Evolutionary conservation across 1,139 yeast species (phyloP), one percentile per base, ranked within the genome.

Genomic region (Pichiaceae sp.): DNA sequence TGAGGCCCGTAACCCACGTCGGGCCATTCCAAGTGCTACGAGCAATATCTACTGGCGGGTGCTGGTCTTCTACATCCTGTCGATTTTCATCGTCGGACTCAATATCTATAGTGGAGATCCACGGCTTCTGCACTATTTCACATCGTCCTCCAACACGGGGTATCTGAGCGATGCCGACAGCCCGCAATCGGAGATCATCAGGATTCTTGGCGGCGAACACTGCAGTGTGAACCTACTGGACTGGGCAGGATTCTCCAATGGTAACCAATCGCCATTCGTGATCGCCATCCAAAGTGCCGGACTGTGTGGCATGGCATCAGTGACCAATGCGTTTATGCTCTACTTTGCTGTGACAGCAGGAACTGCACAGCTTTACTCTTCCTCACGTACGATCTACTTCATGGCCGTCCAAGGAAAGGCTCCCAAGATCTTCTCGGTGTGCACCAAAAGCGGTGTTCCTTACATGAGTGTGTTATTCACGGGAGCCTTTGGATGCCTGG

Each of bases 1-100:
- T 53, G 95, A 86, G 56, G 84, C 91, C 9, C 68, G 80, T 43
- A 81, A 83, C 48, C 95, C 95, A 1, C 68, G 95, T 43, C 75
- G 72, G 44, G 77, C 93, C 0, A 64, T 85, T 19, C 94, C 94
- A 2, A 71, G 78, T 12, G 94, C 94, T 0, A 80, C 94, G 1
- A 75, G 68, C 47, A 66, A 81, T 47, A 85, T 84, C 2, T 82
- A 80, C 49, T 77, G 82, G 69, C 68, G 95, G 52, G 72, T 85
- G 31, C 55, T 79, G 12, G 53, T 83, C 2, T 75, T 86, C 43
- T 84, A 85, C 54, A 58, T 83, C 38, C 57, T 84, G 25, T 75
- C 86, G 1, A 70, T 82, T n/a, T 78, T 85, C 52, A 64, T 80
- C 17, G 79, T 82, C 21, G 80, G 91, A 0, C 59, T 83, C 34